Base-by-base conservation (phyloP, 306 rosid species). In the Vigna nakashimae region DNA sequence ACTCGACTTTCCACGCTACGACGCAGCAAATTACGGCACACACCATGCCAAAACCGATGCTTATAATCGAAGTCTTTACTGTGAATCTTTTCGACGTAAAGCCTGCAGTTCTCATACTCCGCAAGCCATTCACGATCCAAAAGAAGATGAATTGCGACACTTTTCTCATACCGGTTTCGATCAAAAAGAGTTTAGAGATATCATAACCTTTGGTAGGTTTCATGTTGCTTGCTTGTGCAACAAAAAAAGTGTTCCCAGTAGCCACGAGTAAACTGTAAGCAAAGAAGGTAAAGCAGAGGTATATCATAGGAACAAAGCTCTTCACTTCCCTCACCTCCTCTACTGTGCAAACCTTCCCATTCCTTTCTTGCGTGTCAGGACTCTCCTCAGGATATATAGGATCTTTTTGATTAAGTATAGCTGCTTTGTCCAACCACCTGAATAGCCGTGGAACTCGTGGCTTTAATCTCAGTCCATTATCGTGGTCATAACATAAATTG, bases 1-100 rank as follows among this genome's bases (percentile, higher is more conserved):
- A 13, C 40, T 80, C 80, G 28, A 80, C 80, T 12, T 4, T 28
- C 64, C 52, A 34, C 2, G 84, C 79, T 1, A 48, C 1, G 4
- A 80, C 0, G 14, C 80, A 2, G 3, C 75, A 80, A 16, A 74
- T 36, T 0, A 48, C 55, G 14, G 76, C 74, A 74, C 56, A 57
- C 8, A 80, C 1, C 55, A 80, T 5, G 2, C 80, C 84, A 10
- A 50, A 12, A 32, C 28, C 63, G 2, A 69, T 46, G 42, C 70
- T 68, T 30, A 42, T 5, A 36, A 51, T 65, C 22, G 73, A 40
- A 8, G 10, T 40, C 13, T 4, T 15, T 1, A 2, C 73, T 22
- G 2, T 56, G 13, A 11, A 45, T 16, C 56, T 50, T 16, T 16
- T 50, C 1, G 20, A 50, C 6, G n/a, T 16, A 50, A 1, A 5